Base-by-base conservation (phyloP, 2,329 filamentous ascomycete genomes). In the Cucurbitaria berberidis region DNA sequence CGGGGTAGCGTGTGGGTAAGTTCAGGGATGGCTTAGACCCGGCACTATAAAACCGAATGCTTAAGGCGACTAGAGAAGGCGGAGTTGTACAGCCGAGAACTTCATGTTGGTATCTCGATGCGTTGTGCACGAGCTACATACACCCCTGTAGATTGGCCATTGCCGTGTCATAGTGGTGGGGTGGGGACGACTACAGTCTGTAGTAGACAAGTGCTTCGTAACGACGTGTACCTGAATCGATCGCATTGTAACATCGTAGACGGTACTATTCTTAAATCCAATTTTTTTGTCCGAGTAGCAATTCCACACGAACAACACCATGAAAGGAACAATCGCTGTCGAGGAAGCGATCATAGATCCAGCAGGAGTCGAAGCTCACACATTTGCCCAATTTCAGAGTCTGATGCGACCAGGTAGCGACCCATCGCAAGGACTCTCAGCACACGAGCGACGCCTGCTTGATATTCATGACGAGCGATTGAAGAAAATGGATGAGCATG, bases 261-360 rank as follows among this genome's bases (percentile, higher is more conserved):
- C 19, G 21, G 36, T 38, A 10, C 36, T 39, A 13, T 15, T 24
- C 15, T 34, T 11, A 22, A 7, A 22, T 22, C 11, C 7, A 15
- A 4, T 9, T 24, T 39, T 39, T 10, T 2, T 39, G 3, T 21
- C 19, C 4, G 15, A 13, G 10, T 34, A 10, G 16, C 11, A 24
- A n/a, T n/a, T n/a, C n/a, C 7, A 16, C 16, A 16, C 15, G n/a
- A 42, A 18, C 38, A 15, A 11, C 48, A 59, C 35, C 11, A 64
- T 68, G 64, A 68, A 57, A 39, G 64, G 65, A 29, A 70, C 66
- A 27, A 64, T 70, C 32, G 66, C 66, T 46, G 53, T 70, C 27
- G 67, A 70, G 51, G 64, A 70, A 42, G 66, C 67, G 16, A 64
- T 68, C 34, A 68, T 67, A 30, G 66, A 70, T 48, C 64, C 24